These are phyloP conservation scores for Gossypium gossypioides DNA, from an alignment of 441 rosid genomes.

Conservation along the genomic window DNA sequence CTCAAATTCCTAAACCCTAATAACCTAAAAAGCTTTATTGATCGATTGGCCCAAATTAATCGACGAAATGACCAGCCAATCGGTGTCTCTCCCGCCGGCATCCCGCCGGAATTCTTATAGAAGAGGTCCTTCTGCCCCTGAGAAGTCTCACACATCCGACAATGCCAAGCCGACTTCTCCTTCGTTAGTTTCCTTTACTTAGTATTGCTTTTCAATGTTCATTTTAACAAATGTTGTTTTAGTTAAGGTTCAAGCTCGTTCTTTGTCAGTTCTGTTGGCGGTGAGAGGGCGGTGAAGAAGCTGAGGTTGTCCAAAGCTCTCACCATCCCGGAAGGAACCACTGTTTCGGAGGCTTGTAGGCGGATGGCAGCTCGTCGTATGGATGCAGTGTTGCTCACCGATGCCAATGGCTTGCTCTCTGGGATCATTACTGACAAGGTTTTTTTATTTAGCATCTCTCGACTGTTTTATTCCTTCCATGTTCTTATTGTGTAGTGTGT, in stretches of 20 bases:
- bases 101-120: conserved; percentile 43
- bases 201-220: not conserved
- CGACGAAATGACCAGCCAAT: conserved; percentile 45
- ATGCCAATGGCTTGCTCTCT: conserved; percentile 78
- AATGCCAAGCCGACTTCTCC: conserved; percentile 56
- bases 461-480: not conserved
- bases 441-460: not conserved
- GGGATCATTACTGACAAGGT: conserved; percentile 92
- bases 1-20: not conserved
- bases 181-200: conserved; percentile 21
- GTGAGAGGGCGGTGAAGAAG: conserved; percentile 86
- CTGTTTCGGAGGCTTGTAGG: conserved; percentile 79
- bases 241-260: not conserved
- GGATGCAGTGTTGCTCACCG: conserved; percentile 77
- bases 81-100: conserved; percentile 34
- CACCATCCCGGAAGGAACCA: conserved; percentile 83
- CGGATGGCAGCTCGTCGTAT: conserved; percentile 84
- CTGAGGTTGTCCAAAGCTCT: conserved; percentile 78
- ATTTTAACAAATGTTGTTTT: not conserved
- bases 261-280: conserved; percentile 24
- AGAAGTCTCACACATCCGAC: conserved; percentile 40
- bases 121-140: conserved; percentile 42
- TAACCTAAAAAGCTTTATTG: not conserved
- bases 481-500: not conserved
- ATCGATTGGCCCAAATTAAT: not conserved